Conservation (phyloP, 2,329 filamentous ascomycete genomes). For the Colletotrichum filicis region DNA sequence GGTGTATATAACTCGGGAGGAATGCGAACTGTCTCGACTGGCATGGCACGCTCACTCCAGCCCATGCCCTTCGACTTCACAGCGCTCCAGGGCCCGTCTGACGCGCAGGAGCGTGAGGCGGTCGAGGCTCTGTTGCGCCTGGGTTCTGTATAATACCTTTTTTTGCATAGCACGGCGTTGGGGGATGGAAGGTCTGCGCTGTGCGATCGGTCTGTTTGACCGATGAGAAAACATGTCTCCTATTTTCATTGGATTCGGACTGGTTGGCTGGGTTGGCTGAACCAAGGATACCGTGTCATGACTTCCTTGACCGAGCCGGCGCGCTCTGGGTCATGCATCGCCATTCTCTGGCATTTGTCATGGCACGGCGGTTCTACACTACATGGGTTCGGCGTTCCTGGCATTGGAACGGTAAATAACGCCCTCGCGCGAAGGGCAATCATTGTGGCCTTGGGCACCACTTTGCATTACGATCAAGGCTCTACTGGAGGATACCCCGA, state of each 20-base stretch:
- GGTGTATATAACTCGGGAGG: constrained; percentile 60
- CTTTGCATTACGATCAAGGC: constrained; percentile 34
- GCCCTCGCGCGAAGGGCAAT: constrained; percentile 34
- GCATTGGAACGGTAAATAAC: constrained; percentile 29
- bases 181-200: constrained; percentile 25
- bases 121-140: constrained; percentile 84
- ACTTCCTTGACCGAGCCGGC: constrained; percentile 44
- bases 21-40: constrained; percentile 62
- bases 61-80: constrained; percentile 63
- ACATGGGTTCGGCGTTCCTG: constrained; percentile 32
- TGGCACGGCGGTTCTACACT: constrained; percentile 42
- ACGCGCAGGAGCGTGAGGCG: constrained; percentile 82
- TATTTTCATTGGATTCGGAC: constrained; percentile 19
- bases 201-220: constrained; percentile 24
- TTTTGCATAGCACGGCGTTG: constrained; percentile 66
- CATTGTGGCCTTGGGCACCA: constrained; percentile 32
- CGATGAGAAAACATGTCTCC: constrained; percentile 22
- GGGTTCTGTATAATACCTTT: constrained; percentile 76
- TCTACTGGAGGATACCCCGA: constrained; percentile 32
- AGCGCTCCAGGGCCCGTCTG: constrained; percentile 62
- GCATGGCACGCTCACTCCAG: constrained; percentile 65
- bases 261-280: constrained; percentile 35
- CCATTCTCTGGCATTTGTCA: constrained; percentile 39
- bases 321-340: constrained; percentile 42
- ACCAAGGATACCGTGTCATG: constrained; percentile 46